phyloP scores from a whole-genome alignment of 495 filamentous ascomycete species.

The Baudoinia panamericana region DNA sequence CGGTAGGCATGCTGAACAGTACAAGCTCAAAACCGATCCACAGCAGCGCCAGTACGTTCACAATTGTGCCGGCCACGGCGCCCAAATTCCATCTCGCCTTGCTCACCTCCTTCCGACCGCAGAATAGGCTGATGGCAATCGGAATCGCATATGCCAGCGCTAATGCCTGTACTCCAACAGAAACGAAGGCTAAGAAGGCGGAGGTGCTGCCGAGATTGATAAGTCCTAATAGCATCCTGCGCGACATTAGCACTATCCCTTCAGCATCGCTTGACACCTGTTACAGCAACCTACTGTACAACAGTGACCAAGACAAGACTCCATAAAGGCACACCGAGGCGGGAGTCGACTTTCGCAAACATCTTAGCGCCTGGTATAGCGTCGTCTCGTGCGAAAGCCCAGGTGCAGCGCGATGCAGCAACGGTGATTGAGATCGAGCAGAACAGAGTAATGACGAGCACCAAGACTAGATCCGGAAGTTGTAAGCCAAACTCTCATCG shows the following conservation, averaged over 20 bases:
- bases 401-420: conserved; percentile 37
- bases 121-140: conserved; percentile 12
- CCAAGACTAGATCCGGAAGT: too few species aligned
- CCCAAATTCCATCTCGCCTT: conserved; percentile 12
- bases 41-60: conserved; percentile 7
- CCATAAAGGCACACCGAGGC: conserved; percentile 5
- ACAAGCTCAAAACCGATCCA: conserved; percentile 14
- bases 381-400: conserved; percentile 39
- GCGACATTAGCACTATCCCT: too few species aligned
- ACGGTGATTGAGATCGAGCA: conserved; percentile 51
- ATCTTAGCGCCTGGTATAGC: conserved; percentile 14
- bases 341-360: conserved; percentile 8
- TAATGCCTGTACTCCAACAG: conserved; percentile 10
- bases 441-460: conserved; percentile 37
- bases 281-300: background rate
- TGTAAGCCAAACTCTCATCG: too few species aligned
- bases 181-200: conserved; percentile 10
- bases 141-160: conserved; percentile 11
- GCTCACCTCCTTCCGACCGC: conserved; percentile 5
- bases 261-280: too few species aligned
- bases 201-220: conserved; percentile 12
- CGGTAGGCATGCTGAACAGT: conserved; percentile 12
- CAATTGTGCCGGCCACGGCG: conserved; percentile 2
- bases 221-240: conserved; percentile 8
- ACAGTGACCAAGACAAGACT: conserved; percentile 5